A percentile compares a stretch with the other conserved stretches of the same genome.
Conservation (phyloP, 805 yeast genomes). For the Myxozyma vanderwaltii region DNA sequence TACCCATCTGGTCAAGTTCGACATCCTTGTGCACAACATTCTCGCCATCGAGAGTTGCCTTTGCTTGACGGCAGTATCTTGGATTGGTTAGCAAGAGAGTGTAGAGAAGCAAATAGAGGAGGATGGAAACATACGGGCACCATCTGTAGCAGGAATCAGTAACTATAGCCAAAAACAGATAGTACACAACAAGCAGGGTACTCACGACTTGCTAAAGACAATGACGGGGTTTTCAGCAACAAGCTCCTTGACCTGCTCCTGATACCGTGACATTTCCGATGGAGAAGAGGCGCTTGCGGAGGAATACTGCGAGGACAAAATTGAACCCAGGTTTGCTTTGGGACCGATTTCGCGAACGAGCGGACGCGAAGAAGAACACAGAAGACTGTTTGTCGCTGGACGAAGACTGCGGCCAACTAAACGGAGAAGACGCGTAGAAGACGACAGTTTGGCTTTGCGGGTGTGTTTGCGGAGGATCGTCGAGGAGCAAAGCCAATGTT, state of each 20-base stretch:
- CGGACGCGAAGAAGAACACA: slow-evolving; percentile 1
- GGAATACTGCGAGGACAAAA: slow-evolving; percentile 5
- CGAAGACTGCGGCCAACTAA: not conserved
- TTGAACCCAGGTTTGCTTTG: slow-evolving; percentile 12
- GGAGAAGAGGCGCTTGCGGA: slow-evolving; percentile 10
- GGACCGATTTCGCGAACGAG: not conserved
- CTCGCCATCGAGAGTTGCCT: slow-evolving; percentile 45
- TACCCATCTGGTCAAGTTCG: slow-evolving; percentile 39
- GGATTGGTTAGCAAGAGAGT: slow-evolving; percentile 2
- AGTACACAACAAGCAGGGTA: slow-evolving; percentile 46
- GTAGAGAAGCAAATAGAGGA: too few species aligned
- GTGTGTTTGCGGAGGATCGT: not conserved
- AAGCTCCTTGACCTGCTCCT: slow-evolving; percentile 51
- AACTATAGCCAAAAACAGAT: slow-evolving; percentile 42
- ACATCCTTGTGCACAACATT: slow-evolving; percentile 50
- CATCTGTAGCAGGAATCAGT: slow-evolving; percentile 10
- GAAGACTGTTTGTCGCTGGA: not conserved
- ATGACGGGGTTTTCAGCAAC: slow-evolving; percentile 69
- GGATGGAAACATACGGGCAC: slow-evolving; percentile 31
- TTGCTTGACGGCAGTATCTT: slow-evolving; percentile 49
- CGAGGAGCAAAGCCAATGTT: too few species aligned
- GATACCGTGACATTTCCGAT: slow-evolving; percentile 28
- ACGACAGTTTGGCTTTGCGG: not conserved
- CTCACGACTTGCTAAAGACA: slow-evolving; percentile 77
- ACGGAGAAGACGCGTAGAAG: not conserved